Conservation (phyloP, 306 rosid genomes). For the Dalbergia cultrata region DNA sequence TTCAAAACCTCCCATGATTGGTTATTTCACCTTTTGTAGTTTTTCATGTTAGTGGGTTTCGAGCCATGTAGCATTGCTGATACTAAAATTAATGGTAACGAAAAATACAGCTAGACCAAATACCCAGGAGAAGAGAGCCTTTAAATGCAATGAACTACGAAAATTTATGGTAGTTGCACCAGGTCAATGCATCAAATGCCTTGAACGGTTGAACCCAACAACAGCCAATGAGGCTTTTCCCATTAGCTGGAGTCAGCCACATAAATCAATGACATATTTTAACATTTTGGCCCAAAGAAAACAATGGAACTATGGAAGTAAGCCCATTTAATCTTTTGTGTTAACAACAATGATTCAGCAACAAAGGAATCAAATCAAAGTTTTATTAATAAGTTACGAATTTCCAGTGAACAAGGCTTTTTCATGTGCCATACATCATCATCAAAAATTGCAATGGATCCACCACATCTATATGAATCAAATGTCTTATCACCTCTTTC, state of each 20-base stretch:
- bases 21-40: too few species aligned
- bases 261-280: neutral
- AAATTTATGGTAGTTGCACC: neutral
- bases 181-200: slow-evolving; percentile 10
- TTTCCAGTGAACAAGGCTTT: neutral
- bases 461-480: neutral
- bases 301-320: neutral
- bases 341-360: neutral
- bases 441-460: neutral
- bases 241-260: neutral
- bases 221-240: neutral
- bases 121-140: neutral
- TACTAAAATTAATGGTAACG: neutral
- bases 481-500: slow-evolving; percentile 31
- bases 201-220: neutral
- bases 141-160: neutral
- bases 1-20: too few species aligned
- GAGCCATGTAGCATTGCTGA: neutral
- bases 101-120: slow-evolving; percentile 11
- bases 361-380: slow-evolving; percentile 8
- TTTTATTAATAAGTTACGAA: neutral
- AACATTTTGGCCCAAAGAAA: neutral
- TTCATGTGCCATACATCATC: neutral
- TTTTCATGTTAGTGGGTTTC: too few species aligned
- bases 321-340: neutral